phyloP scores from a whole-genome alignment of 176 grass and related monocot genomes.

The Carex pumila region DNA sequence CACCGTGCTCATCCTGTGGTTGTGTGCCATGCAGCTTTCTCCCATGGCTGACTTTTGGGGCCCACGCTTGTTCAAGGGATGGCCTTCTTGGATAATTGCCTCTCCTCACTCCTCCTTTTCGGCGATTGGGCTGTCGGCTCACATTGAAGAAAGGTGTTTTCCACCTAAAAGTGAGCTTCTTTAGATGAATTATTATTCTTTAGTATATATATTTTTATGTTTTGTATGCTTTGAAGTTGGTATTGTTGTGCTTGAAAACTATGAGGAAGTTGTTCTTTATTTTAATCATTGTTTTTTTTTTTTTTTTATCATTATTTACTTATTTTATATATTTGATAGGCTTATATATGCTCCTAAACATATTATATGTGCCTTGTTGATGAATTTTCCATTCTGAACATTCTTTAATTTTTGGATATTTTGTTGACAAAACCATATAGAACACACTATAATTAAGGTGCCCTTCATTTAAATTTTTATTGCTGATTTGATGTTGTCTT shows the following conservation, averaged over 20 bases:
- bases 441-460: neutral
- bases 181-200: no score
- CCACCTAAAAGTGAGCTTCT: no score
- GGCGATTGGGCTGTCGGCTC: no score
- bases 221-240: neutral
- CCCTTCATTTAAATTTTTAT: neutral
- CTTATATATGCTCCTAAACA: neutral
- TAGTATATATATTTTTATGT: no score
- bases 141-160: no score
- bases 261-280: neutral
- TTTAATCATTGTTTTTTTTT: neutral
- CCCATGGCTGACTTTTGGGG: no score
- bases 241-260: neutral
- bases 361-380: neutral
- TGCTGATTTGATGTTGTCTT: conserved; percentile 9
- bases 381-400: neutral
- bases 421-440: neutral
- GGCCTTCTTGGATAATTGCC: no score
- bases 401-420: neutral
- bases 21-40: no score
- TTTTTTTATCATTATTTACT: neutral
- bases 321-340: neutral
- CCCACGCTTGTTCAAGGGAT: no score
- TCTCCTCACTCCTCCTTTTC: neutral
- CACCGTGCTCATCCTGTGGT: no score